Conservation (phyloP, 768 basidiomycete genomes). For the Agaricus blazei region DNA sequence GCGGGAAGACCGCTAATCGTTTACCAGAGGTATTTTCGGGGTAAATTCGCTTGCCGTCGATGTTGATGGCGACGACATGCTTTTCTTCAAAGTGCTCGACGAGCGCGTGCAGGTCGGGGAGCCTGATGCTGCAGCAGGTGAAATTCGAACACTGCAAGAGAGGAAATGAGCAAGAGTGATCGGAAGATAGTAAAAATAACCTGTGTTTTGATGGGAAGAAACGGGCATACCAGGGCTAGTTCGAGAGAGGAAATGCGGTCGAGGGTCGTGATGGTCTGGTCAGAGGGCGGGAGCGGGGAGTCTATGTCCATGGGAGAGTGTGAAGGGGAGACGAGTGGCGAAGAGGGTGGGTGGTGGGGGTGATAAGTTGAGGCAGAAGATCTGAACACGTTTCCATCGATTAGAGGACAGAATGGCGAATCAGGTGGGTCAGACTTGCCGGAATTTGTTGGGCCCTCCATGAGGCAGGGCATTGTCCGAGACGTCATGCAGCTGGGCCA, state of each 20-base stretch:
- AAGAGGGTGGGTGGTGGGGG: neutral
- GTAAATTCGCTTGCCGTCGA: slow-evolving; percentile 28
- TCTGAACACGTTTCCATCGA: slow-evolving; percentile 12
- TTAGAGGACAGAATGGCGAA: slow-evolving; percentile 1
- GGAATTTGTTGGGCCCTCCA: neutral
- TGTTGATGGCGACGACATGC: slow-evolving; percentile 19
- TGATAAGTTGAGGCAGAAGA: slow-evolving; percentile 8
- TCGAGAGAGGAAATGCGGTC: slow-evolving; percentile 25
- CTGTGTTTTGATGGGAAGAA: neutral
- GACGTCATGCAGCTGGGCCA: neutral
- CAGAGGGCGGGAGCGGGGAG: slow-evolving; percentile 6
- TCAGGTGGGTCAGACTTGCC: slow-evolving; percentile 6
- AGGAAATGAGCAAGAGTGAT: slow-evolving; percentile 4
- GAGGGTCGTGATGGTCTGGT: slow-evolving; percentile 14
- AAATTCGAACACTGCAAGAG: slow-evolving; percentile 30
- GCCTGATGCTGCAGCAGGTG: slow-evolving; percentile 40
- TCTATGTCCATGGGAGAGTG: slow-evolving; percentile 8
- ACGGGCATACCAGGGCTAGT: slow-evolving; percentile 19
- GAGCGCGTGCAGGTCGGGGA: slow-evolving; percentile 43
- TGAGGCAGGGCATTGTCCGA: neutral
- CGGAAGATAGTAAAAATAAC: slow-evolving; percentile 1
- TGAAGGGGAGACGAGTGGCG: neutral
- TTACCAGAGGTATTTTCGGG: slow-evolving; percentile 15
- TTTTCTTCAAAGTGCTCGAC: slow-evolving; percentile 47
- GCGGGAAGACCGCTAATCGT: slow-evolving; percentile 7